A percentile compares a stretch with the other conserved stretches of the same genome.
Conservation (phyloP, 139 green algal species). For the Tetraselmis chui region DNA sequence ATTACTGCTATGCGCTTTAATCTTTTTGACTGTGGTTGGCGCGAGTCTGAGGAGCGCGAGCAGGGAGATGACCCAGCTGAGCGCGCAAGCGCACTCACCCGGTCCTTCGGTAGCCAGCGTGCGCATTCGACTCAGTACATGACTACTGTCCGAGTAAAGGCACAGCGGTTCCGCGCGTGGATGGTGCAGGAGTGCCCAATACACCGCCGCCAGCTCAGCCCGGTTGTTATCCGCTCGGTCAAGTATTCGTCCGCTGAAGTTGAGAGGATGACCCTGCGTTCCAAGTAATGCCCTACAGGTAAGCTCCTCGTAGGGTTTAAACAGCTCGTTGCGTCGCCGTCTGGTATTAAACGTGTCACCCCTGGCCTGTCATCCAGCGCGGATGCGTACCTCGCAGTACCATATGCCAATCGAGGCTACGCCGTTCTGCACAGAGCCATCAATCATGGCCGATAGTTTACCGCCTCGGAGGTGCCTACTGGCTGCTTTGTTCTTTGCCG, state of each 20-base stretch:
- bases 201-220: background rate
- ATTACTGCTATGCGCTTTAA: background rate
- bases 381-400: background rate
- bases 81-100: background rate
- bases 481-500: background rate
- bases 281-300: background rate
- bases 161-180: background rate
- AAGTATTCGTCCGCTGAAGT: background rate
- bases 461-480: background rate
- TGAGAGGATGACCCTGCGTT: background rate
- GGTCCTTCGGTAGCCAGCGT: background rate
- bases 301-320: background rate
- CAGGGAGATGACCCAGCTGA: background rate
- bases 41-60: background rate
- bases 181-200: background rate
- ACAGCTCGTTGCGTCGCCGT: background rate
- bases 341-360: background rate
- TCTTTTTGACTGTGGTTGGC: background rate
- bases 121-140: background rate
- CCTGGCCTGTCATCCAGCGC: background rate
- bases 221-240: background rate
- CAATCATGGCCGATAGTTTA: background rate
- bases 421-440: background rate
- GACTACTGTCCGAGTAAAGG: background rate
- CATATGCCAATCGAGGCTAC: background rate